These are phyloP conservation scores for Chlorella sp. DNA, from an alignment of 139 green algal genomes.

Conservation along the genomic window DNA sequence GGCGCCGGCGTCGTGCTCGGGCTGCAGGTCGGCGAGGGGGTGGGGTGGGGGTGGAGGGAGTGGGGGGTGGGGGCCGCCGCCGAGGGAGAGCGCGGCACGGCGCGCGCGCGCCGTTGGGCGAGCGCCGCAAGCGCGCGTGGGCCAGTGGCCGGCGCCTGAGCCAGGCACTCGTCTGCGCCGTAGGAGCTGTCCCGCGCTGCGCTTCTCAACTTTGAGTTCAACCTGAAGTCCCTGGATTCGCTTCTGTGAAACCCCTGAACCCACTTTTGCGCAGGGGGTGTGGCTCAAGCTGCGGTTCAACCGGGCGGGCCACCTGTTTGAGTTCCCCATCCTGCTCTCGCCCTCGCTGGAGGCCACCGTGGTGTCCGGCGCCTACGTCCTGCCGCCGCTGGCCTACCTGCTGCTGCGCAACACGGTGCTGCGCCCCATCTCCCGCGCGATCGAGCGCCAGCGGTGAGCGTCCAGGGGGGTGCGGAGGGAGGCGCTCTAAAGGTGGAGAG, in stretches of 20 bases:
- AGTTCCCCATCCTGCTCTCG: constrained; percentile 54
- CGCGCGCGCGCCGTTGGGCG: too few relatives aligned
- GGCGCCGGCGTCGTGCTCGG: constrained; percentile 33
- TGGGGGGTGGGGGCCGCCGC: background rate
- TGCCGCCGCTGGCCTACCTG: constrained; percentile 36
- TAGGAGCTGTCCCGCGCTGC: too few relatives aligned
- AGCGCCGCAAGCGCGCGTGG: too few relatives aligned
- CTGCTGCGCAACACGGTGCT: constrained; percentile 21
- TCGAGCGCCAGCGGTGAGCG: constrained; percentile 12
- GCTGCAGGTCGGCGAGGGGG: constrained; percentile 16
- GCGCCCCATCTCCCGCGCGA: constrained; percentile 29
- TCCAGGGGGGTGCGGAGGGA: background rate
- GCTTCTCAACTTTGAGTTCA: background rate
- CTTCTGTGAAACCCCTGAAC: background rate
- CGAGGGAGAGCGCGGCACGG: background rate
- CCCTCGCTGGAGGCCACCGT: constrained; percentile 3
- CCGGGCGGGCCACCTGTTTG: constrained; percentile 49
- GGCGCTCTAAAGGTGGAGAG: background rate
- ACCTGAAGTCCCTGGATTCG: background rate
- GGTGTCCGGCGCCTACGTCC: constrained; percentile 27
- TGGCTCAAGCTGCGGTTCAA: constrained; percentile 38
- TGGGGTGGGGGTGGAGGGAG: background rate
- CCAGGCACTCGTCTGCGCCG: too few relatives aligned
- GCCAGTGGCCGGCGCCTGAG: too few relatives aligned
- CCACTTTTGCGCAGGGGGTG: constrained; percentile 39